These are phyloP conservation scores for Linanthus parryae DNA, from an alignment of 148 eudicot genomes.

Conservation along the genomic window DNA sequence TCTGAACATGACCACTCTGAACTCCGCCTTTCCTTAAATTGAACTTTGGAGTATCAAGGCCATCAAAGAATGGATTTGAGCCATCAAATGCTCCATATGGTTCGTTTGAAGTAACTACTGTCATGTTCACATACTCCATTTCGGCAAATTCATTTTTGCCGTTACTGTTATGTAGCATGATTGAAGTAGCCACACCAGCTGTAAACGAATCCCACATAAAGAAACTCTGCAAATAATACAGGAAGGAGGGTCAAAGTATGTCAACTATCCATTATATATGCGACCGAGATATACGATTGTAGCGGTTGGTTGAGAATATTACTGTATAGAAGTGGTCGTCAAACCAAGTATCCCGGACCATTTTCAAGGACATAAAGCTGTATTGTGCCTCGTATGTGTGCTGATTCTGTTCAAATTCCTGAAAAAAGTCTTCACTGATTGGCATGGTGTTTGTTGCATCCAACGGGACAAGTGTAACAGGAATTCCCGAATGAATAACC, in stretches of 20 bases:
- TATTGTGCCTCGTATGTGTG: conserved; percentile 80
- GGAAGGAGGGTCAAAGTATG: not conserved
- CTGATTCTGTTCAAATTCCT: conserved; percentile 53
- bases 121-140: conserved; percentile 70
- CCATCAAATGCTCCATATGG: conserved; percentile 77
- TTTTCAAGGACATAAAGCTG: conserved; percentile 58
- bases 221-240: conserved; percentile 40
- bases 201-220: conserved; percentile 90
- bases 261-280: not conserved
- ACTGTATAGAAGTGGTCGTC: conserved; percentile 60
- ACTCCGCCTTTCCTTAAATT: conserved; percentile 48
- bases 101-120: conserved; percentile 69
- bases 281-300: too few species aligned
- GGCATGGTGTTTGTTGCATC: conserved; percentile 94
- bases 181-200: conserved; percentile 73
- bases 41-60: conserved; percentile 41
- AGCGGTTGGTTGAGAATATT: too few species aligned
- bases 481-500: conserved; percentile 92
- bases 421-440: conserved; percentile 42
- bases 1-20: conserved; percentile 91
- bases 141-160: conserved; percentile 69
- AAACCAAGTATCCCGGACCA: conserved; percentile 60
- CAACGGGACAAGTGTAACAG: conserved; percentile 68
- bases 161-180: conserved; percentile 55
- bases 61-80: conserved; percentile 77